Evolutionary conservation across 495 filamentous ascomycete species (phyloP).

Genomic region (Neurospora hispaniola): DNA sequence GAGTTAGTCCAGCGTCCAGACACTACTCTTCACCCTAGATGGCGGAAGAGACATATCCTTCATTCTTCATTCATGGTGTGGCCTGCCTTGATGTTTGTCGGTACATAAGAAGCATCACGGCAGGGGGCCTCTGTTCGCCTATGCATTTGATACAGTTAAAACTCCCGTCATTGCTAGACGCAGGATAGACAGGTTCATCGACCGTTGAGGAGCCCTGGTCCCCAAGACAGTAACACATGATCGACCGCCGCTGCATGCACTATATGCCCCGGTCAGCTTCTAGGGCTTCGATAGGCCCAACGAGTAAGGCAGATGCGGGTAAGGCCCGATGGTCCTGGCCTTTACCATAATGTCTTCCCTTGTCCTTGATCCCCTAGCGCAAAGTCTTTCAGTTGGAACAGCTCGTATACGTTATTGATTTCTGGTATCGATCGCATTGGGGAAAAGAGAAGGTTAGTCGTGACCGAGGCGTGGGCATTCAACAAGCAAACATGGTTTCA

Average conservation of each 20-base stretch:
- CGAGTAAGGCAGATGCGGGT: background rate
- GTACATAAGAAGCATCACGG: background rate
- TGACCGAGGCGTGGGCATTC: background rate
- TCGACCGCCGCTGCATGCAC: conserved; percentile 19
- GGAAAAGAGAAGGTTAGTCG: background rate
- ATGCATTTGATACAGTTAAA: background rate
- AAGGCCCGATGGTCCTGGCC: background rate
- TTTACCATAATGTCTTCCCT: background rate
- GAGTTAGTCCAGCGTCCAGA: background rate
- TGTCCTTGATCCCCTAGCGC: background rate
- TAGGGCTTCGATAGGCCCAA: background rate
- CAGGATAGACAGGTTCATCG: background rate
- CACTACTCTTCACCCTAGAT: background rate
- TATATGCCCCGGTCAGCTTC: background rate
- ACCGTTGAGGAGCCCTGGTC: background rate
- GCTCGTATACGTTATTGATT: background rate
- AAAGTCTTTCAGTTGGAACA: background rate
- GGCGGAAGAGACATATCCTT: background rate
- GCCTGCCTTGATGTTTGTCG: background rate
- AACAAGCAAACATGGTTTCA: background rate
- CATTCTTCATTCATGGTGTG: no score
- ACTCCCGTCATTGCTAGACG: background rate
- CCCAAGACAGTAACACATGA: conserved; percentile 17
- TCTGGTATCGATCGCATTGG: background rate
- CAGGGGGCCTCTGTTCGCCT: background rate